Conservation (phyloP, 208 protist species). For the Blastocrithidia nonstop region DNA sequence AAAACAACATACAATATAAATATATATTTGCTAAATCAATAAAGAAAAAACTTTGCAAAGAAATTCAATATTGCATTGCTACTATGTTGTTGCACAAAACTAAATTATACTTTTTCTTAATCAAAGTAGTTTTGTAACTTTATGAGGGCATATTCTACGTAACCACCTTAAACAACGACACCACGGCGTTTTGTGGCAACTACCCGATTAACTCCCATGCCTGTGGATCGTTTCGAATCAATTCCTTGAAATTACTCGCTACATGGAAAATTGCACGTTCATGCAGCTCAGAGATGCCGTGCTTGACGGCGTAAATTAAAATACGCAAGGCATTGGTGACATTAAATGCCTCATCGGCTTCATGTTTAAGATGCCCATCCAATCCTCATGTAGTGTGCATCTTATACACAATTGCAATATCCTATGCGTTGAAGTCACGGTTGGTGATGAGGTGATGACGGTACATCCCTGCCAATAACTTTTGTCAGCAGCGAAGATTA, state of each 20-base stretch:
- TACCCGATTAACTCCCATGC: slow-evolving; percentile 76
- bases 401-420: slow-evolving; percentile 77
- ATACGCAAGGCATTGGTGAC: slow-evolving; percentile 56
- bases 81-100: no score
- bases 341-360: slow-evolving; percentile 62
- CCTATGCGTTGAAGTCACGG: slow-evolving; percentile 63
- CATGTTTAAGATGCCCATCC: slow-evolving; percentile 74
- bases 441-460: slow-evolving; percentile 46
- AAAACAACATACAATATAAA: no score
- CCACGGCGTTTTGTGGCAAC: slow-evolving; percentile 53
- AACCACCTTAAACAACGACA: slow-evolving; percentile 64
- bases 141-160: slow-evolving; percentile 38
- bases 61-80: no score
- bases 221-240: slow-evolving; percentile 61
- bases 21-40: no score
- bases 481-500: slow-evolving; percentile 67
- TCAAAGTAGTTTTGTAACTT: no score
- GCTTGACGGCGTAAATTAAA: slow-evolving; percentile 72
- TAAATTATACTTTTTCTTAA: no score
- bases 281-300: slow-evolving; percentile 62
- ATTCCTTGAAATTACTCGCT: slow-evolving; percentile 34
- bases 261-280: slow-evolving; percentile 63
- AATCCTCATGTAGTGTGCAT: slow-evolving; percentile 60
- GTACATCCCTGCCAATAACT: slow-evolving; percentile 59
- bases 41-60: no score